Base-by-base conservation (phyloP, 1,139 yeast genomes). In the Arxiozyma bovina region DNA sequence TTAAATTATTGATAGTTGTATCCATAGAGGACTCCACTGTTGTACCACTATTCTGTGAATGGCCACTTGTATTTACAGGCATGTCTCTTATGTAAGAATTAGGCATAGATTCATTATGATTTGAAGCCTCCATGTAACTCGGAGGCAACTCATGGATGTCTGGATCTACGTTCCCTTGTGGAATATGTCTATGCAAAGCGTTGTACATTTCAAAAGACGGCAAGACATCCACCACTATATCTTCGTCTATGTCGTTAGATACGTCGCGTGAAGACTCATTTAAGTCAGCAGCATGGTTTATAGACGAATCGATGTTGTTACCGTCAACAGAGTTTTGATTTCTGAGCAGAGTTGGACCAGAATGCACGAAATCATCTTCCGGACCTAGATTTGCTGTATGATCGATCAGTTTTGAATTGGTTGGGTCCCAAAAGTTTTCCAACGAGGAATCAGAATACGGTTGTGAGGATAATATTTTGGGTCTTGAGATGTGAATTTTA, bases 181-280 rank as follows among this genome's bases (percentile, higher is more conserved):
- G 72, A 45, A 68, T 68, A 51, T 67, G 68, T 52, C 70, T 61
- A 50, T 68, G 71, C 52, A 68, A 50, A 11, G 71, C 62, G 46
- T 68, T 67, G 53, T 68, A 68, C 64, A 68, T 65, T 55, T 68
- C 70, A 51, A 68, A 68, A 2, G 71, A 68, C 5, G 72, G 72
- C 11, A 68, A 51, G 7, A 68, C 68, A 46, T 68, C 72, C 12
- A 67, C 60, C 5, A 63, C 55, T 12, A 61, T 45, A 34, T 54
- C 54, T 22, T 56, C 60, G 22, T 58, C 40, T 34, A 34, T 15
- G 6, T 9, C 40, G n/a, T 8, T 15, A 2, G 40, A 34, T 15
- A 34, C 40, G 8, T 34, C n/a, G n/a, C 6, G 17, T 12, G 40
- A 34, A 12, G 40, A 4, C 6, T 34, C 40, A 34, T 15, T 15